Evolutionary conservation across 2,329 filamentous ascomycete genomes (phyloP).

Genomic region (Paecilomyces formosus): DNA sequence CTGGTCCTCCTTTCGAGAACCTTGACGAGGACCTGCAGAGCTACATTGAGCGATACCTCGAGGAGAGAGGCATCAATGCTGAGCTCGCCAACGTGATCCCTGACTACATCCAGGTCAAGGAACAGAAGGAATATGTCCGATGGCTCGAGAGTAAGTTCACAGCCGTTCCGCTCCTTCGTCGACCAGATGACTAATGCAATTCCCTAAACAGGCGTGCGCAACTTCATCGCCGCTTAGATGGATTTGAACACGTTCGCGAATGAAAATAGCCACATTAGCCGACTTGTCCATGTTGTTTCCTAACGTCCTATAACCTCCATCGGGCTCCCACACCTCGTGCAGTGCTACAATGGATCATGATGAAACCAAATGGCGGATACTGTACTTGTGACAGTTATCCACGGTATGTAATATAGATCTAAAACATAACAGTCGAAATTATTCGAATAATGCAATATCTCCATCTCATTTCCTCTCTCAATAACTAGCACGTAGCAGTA

Average conservation of each 20-base stretch:
- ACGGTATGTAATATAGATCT: slow-evolving; percentile 11
- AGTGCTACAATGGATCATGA: background rate
- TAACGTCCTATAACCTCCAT: background rate
- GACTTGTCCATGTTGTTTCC: slow-evolving; percentile 1
- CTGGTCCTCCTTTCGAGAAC: slow-evolving; percentile 85
- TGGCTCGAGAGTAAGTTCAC: slow-evolving; percentile 67
- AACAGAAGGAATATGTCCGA: slow-evolving; percentile 90
- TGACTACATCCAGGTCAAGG: slow-evolving; percentile 96
- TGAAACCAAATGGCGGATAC: background rate
- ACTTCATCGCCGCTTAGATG: slow-evolving; percentile 65
- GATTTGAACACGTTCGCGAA: background rate
- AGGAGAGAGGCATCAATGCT: slow-evolving; percentile 86
- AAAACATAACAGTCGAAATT: background rate
- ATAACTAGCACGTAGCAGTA: background rate
- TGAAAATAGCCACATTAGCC: background rate
- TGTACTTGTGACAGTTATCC: background rate
- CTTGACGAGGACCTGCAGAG: slow-evolving; percentile 94
- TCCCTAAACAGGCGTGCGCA: slow-evolving; percentile 59
- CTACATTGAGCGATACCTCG: slow-evolving; percentile 84
- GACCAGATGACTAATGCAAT: slow-evolving; percentile 14
- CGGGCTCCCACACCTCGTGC: background rate
- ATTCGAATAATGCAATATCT: background rate
- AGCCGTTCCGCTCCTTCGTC: slow-evolving; percentile 1
- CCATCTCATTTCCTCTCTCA: background rate
- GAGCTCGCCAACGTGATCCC: slow-evolving; percentile 83